Evolutionary conservation across 73 alveolate genomes (phyloP).

Genomic region (Stentor coeruleus): DNA sequence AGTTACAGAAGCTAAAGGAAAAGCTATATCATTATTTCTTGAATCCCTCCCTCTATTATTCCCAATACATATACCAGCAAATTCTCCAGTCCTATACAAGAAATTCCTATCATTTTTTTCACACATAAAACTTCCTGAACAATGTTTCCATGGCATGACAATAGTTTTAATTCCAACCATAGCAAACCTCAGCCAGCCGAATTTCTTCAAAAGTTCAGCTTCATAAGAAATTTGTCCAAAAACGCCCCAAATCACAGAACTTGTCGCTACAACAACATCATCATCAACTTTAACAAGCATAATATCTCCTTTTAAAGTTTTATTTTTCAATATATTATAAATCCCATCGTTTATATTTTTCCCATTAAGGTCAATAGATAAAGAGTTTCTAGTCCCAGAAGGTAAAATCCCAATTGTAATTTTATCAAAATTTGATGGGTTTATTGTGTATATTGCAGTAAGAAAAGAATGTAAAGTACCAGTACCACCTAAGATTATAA

Average conservation of each 20-base stretch:
- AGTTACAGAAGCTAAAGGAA: not conserved
- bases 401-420: not conserved
- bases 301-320: not conserved
- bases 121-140: not conserved
- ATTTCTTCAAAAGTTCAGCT: not conserved
- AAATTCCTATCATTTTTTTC: not conserved
- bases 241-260: not conserved
- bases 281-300: not conserved
- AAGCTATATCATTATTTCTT: not conserved
- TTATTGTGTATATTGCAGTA: not conserved
- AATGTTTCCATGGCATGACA: not conserved
- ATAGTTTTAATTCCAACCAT: not conserved
- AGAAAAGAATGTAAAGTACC: not conserved
- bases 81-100: not conserved
- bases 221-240: not conserved
- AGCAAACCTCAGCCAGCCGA: not conserved
- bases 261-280: not conserved
- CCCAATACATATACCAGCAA: slow-evolving; percentile 2
- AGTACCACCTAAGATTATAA: slow-evolving; percentile 10
- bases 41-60: not conserved
- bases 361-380: not conserved
- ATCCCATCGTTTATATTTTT: not conserved
- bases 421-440: not conserved
- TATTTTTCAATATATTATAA: not conserved
- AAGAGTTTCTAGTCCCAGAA: slow-evolving; percentile 18